A percentile compares a stretch with the other conserved stretches of the same genome.
These are phyloP conservation scores for Cicer pinnatifidum DNA, from an alignment of 306 rosid species.

Conservation along the genomic window DNA sequence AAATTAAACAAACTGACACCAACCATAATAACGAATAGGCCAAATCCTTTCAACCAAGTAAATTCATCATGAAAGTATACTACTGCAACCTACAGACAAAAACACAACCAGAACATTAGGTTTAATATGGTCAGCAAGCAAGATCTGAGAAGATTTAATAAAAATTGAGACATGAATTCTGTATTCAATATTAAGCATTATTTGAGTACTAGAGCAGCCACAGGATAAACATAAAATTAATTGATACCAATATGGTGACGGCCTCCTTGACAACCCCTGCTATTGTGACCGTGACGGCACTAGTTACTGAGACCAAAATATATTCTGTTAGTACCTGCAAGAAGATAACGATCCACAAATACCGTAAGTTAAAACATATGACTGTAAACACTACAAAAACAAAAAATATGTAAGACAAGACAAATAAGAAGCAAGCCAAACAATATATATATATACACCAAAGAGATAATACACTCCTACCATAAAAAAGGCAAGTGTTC, in stretches of 20 bases:
- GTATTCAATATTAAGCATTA: constrained; percentile 12
- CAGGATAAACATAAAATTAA: constrained; percentile 27
- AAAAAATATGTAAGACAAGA: constrained; percentile 17
- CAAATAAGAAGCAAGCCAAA: constrained; percentile 4
- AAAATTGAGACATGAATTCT: neutral
- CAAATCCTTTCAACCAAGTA: constrained; percentile 87
- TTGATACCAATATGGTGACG: constrained; percentile 86
- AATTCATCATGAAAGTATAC: constrained; percentile 86
- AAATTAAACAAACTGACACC: constrained; percentile 95
- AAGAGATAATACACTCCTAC: constrained; percentile 52
- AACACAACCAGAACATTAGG: constrained; percentile 36
- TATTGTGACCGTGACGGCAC: constrained; percentile 96
- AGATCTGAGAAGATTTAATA: constrained; percentile 13
- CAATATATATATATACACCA: neutral
- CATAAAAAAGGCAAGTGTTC: constrained; percentile 92
- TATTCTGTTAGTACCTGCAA: constrained; percentile 87
- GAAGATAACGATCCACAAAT: constrained; percentile 41
- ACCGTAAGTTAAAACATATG: constrained; percentile 26
- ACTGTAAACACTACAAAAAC: constrained; percentile 8
- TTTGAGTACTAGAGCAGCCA: neutral
- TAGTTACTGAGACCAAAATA: constrained; percentile 89
- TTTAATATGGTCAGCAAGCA: constrained; percentile 27
- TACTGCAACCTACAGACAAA: constrained; percentile 79
- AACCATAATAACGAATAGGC: constrained; percentile 75
- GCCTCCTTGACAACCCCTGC: constrained; percentile 99